These are phyloP conservation scores for Volutella citrinella DNA, from an alignment of 2,329 filamentous ascomycete genomes.

Conservation along the genomic window DNA sequence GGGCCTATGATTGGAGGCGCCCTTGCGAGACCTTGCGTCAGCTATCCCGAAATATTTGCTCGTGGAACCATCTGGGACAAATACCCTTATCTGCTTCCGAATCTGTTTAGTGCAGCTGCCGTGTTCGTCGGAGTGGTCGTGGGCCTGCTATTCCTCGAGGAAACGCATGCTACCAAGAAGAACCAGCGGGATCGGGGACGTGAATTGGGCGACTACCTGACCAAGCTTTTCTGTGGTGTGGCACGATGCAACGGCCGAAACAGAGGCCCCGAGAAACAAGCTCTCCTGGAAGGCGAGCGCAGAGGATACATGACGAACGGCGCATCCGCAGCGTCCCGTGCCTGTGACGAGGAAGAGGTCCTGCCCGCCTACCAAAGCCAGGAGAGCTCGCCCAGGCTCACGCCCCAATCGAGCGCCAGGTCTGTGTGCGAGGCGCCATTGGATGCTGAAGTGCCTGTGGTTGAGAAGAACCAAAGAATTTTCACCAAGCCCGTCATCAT, in stretches of 20 bases:
- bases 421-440: conserved; percentile 12
- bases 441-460: conserved; percentile 21
- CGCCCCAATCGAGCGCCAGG: conserved; percentile 25
- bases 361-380: conserved; percentile 67
- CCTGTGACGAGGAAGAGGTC: conserved; percentile 47
- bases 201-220: conserved; percentile 71
- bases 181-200: conserved; percentile 70
- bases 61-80: conserved; percentile 75
- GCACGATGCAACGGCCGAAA: conserved; percentile 32
- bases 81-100: conserved; percentile 89
- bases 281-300: conserved; percentile 61
- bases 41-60: conserved; percentile 72
- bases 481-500: conserved; percentile 85
- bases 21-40: conserved; percentile 80
- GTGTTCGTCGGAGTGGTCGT: conserved; percentile 73
- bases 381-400: conserved; percentile 51
- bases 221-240: conserved; percentile 38
- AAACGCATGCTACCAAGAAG: conserved; percentile 86
- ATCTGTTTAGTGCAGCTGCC: conserved; percentile 82
- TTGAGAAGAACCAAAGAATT: conserved; percentile 42
- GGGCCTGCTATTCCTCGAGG: conserved; percentile 85
- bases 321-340: conserved; percentile 7
- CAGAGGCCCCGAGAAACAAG: conserved; percentile 53
- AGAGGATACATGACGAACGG: conserved; percentile 52
- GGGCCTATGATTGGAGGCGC: conserved; percentile 89